These are phyloP conservation scores for Grosmannia penicillata DNA, from an alignment of 2,329 filamentous ascomycete species.

Conservation along the genomic window DNA sequence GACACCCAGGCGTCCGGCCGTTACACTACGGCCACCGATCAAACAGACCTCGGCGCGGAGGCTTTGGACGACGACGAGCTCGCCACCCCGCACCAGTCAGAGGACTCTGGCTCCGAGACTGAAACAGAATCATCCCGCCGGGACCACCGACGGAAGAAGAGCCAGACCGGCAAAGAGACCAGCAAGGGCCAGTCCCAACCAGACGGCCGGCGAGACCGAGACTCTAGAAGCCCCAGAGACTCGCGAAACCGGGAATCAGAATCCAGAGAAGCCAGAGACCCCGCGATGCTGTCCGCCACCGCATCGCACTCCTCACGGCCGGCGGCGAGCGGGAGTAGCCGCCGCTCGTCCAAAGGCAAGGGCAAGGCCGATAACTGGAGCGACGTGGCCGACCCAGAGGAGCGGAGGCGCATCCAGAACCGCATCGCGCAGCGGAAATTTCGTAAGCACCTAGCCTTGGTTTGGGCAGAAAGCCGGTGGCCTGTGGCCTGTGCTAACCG, in stretches of 20 bases:
- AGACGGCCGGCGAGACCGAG: neutral
- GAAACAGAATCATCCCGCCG: conserved; percentile 7
- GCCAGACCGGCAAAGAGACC: conserved; percentile 1
- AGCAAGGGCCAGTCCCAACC: conserved; percentile 1
- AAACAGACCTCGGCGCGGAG: neutral
- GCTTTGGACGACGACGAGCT: neutral
- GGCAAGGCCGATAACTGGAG: conserved; percentile 50
- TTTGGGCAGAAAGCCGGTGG: neutral
- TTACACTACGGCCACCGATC: neutral
- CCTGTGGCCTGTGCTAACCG: neutral
- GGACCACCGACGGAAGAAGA: conserved; percentile 1
- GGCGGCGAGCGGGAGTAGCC: conserved; percentile 10
- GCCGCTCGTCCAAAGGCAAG: conserved; percentile 21
- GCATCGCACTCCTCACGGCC: too few species aligned
- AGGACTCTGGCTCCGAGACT: conserved; percentile 16
- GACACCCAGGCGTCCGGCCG: conserved; percentile 1
- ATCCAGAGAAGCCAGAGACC: neutral
- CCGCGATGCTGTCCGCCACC: conserved; percentile 21
- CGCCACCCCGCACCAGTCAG: conserved; percentile 1
- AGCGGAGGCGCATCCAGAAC: conserved; percentile 62
- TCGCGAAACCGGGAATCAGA: too few species aligned
- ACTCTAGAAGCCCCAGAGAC: neutral
- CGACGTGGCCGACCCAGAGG: conserved; percentile 52
- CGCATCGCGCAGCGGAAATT: conserved; percentile 64
- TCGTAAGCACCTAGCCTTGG: conserved; percentile 29